Conservation (phyloP, 1,284 basidiomycete species). For the Filobasidium uniguttulatum region DNA sequence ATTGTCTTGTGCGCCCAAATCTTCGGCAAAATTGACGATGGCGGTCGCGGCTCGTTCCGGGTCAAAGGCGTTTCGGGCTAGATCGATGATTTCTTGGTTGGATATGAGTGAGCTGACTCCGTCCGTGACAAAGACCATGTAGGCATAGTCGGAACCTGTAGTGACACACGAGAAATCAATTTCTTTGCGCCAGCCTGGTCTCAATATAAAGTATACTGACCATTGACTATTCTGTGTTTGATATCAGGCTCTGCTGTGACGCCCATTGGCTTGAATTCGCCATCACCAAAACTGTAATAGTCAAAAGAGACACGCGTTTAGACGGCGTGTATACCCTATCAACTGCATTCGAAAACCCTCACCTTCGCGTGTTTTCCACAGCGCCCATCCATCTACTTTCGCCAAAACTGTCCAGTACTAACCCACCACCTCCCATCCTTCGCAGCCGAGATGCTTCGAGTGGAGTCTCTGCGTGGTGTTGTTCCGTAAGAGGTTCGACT, state of each 20-base stretch:
- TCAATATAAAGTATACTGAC: conserved; percentile 36
- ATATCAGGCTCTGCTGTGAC: conserved; percentile 93
- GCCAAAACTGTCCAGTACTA: conserved; percentile 90
- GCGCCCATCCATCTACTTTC: conserved; percentile 95
- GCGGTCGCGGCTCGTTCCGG: conserved; percentile 67
- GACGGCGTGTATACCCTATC: no score
- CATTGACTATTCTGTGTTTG: conserved; percentile 60
- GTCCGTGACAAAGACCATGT: conserved; percentile 70
- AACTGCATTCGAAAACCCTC: conserved; percentile 19
- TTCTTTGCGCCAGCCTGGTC: neutral
- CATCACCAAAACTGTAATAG: conserved; percentile 62
- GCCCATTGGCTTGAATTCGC: conserved; percentile 75
- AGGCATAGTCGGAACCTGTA: conserved; percentile 60
- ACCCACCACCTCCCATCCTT: conserved; percentile 60
- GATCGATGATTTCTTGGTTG: conserved; percentile 87
- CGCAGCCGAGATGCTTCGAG: conserved; percentile 73
- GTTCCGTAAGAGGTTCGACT: conserved; percentile 69
- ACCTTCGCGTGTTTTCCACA: conserved; percentile 83
- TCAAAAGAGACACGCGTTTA: conserved; percentile 9
- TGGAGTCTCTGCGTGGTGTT: conserved; percentile 80
- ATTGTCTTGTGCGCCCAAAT: conserved; percentile 82
- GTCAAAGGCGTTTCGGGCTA: conserved; percentile 56
- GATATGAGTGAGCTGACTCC: conserved; percentile 80
- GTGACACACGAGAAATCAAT: neutral
- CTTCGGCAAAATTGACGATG: conserved; percentile 78